Evolutionary conservation across 192 early-diverging fungal genomes (phyloP), one percentile per base, ranked within the genome.

Genomic region (Backusella mclennaniae): DNA sequence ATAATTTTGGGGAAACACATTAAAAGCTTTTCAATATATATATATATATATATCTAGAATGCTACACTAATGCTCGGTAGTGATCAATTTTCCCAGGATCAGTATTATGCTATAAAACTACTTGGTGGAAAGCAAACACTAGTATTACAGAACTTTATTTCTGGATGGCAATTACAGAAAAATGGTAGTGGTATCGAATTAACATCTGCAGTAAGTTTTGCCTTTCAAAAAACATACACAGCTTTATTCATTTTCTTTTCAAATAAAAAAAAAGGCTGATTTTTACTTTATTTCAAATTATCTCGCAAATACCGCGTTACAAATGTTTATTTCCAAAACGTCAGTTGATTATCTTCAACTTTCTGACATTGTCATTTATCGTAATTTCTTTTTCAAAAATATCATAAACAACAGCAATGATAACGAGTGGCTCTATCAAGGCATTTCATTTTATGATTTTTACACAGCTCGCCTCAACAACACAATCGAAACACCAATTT

Each of bases 51-150:
- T 44, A 49, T 7, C 6, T 49, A 77, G 76, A 77, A 77, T 66
- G 76, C 35, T 21, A 77, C 76, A 3, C 31, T 72, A 31, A 68
- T 69, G 1, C 33, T 59, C 11, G 36, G 6, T 33, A 69, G 66
- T 35, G 15, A 44, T 23, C 39, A 39, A 38, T 7, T 26, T 59
- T 26, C 21, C 1, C 53, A 23, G 17, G 69, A 69, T 23, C 76
- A 77, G 53, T 52, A 77, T 36, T 69, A 77, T 42, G 76, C 29
- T 19, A 36, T 77, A n/a, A 77, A 70, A 29, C 29, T 77, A 19
- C 52, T 77, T n/a, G 76, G 76, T 29, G 41, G 53, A 31, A 77
- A 77, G n/a, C 76, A 77, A 52, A 77, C 76, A 29, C 67, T 72
- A 6, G 71, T 77, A 14, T 53, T 38, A 26, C 76, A 77, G 31